Base-by-base conservation (phyloP, 2,329 filamentous ascomycete genomes). In the Hawksworthiomyces lignivorus region DNA sequence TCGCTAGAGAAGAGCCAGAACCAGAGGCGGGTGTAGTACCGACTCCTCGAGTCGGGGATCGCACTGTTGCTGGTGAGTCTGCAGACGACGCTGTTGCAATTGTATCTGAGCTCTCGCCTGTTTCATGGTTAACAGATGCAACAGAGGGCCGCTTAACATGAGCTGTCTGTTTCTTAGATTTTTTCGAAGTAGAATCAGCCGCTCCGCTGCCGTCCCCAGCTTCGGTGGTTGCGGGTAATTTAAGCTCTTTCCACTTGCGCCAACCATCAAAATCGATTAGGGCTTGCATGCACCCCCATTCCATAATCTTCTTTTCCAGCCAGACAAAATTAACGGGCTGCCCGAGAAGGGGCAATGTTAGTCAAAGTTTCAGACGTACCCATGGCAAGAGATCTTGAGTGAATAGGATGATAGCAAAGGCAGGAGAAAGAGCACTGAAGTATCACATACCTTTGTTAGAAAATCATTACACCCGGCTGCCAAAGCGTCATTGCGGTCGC, bases 281-380 rank as follows among this genome's bases (percentile, higher is more conserved):
- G 9, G 92, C 92, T 68, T 97, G 92, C 92, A 98, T 98, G 68
- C 92, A 97, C 43, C 92, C 92, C 92, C 92, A 98, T 70, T 98
- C 92, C 66, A 94, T 96, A 53, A 97, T 89, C 62, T 98, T 98
- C 44, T 90, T 80, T 61, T 96, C 87, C 20, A 98, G 77, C 89
- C 90, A 98, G 46, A 94, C 84, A 58, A 96, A 96, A 60, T 94
- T 94, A 52, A 98, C 90, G 17, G 92, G 92, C 87, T 95, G 57
- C 32, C 36, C 10, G 24, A 36, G 37, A 14, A 36, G 19, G 10
- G 29, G n/a, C 19, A 28, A 7, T 10, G 19, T 7, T 18, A 42
- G 10, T 6, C 6, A 32, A 26, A 26, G n/a, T n/a, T n/a, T n/a
- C n/a, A n/a, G n/a, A n/a, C n/a, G n/a, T n/a, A n/a, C n/a, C n/a